A percentile compares a stretch with the other conserved stretches of the same genome.
Conservation (phyloP, 169 alveolate genomes). For the Plasmodium billcollinsi region DNA sequence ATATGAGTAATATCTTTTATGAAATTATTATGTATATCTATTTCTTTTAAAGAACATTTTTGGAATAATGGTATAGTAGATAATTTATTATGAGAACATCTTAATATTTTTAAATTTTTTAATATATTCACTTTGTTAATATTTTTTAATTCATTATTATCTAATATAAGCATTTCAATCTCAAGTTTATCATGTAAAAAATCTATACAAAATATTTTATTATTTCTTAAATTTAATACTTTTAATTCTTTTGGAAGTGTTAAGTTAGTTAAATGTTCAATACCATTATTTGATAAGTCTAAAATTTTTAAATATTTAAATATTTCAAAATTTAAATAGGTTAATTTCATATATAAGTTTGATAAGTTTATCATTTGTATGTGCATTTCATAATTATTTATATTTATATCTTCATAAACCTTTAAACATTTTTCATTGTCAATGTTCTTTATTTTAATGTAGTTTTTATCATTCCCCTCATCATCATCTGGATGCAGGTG, state of each 20-base stretch:
- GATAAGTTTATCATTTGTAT: conserved; percentile 28
- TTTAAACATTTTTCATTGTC: neutral
- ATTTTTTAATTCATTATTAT: conserved; percentile 21
- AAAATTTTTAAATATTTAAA: conserved; percentile 19
- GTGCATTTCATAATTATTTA: neutral
- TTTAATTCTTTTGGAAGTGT: conserved; percentile 30
- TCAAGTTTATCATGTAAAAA: conserved; percentile 15
- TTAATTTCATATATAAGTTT: conserved; percentile 2
- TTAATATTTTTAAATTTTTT: conserved; percentile 29
- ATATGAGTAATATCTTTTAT: conserved; percentile 48
- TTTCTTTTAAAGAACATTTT: conserved; percentile 22
- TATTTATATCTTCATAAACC: conserved; percentile 16
- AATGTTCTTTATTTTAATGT: neutral
- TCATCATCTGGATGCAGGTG: neutral
- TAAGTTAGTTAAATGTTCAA: conserved; percentile 19
- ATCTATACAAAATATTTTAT: conserved; percentile 15
- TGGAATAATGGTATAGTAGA: conserved; percentile 30
- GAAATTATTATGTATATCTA: conserved; percentile 46
- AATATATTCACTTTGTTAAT: conserved; percentile 15
- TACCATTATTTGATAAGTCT: conserved; percentile 47
- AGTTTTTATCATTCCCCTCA: neutral
- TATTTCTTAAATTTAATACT: conserved; percentile 39
- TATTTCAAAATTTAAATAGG: conserved; percentile 3
- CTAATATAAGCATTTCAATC: conserved; percentile 31
- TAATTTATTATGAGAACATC: conserved; percentile 56